Base-by-base conservation (phyloP, 2,329 filamentous ascomycete genomes). In the Pyrenophora tritici-repentis region DNA sequence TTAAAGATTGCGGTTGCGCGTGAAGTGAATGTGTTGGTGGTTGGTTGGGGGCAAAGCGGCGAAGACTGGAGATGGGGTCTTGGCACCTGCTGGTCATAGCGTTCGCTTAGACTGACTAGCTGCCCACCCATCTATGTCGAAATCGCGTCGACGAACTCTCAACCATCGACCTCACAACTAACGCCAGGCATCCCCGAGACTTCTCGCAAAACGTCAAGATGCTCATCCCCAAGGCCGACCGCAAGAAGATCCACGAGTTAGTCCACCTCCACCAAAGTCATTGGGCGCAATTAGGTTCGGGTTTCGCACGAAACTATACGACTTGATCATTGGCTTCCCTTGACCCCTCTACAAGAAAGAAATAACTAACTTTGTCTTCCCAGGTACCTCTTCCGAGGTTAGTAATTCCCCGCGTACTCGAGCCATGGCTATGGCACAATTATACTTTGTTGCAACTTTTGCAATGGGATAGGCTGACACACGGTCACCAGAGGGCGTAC, bases 161-260 rank as follows among this genome's bases (percentile, higher is more conserved):
- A 40, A 45, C 38, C 50, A 62, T 62, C 59, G 57, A 51, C 59
- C 55, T 49, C 50, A 53, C 51, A 43, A 52, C 41, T 53, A 43
- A 46, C 39, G 47, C 39, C 39, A 56, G 64, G 54, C 66, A 67
- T 61, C 61, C 49, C 55, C 61, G 54, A 62, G 50, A 55, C 55
- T 58, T 52, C 45, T 61, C 60, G 46, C 59, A 64, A 64, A 63
- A 74, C 72, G 75, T 72, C 74, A 79, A 78, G 68, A 79, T 79
- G 94, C 89, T 99, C 85, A 99, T 99, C 81, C 94, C 94, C 80
- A 97, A 97, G 89, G 89, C 91, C 81, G 94, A 99, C 85, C 92
- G 95, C 85, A 99, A 99, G 90, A 91, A 91, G 89, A 97, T 99
- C 83, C 94, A 99, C 87, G 93, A 93, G 89, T 96, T 93, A 89